Percentiles rank a stretch among this genome's conserved stretches.
These are phyloP conservation scores for Parsonsia alboflavescens DNA, from an alignment of 257 asterid genomes.

Conservation along the genomic window DNA sequence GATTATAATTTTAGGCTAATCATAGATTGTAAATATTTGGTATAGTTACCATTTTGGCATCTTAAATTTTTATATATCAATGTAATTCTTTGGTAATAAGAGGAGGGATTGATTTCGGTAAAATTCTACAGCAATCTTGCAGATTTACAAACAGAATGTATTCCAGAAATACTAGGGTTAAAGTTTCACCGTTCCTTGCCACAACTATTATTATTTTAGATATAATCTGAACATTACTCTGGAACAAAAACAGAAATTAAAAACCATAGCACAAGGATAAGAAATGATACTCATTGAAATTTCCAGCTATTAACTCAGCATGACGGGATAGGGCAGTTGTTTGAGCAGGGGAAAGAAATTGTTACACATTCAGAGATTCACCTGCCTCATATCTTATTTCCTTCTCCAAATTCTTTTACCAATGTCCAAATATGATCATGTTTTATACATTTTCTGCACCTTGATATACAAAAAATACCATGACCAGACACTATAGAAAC, in stretches of 20 bases:
- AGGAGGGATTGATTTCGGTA: too few relatives aligned
- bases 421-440: background rate
- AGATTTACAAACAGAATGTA: background rate
- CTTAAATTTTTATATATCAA: too few relatives aligned
- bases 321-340: background rate
- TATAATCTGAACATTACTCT: background rate
- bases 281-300: background rate
- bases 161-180: background rate
- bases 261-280: background rate
- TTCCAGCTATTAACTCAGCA: background rate
- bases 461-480: background rate
- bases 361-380: background rate
- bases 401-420: background rate
- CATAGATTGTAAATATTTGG: too few relatives aligned
- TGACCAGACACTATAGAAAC: background rate
- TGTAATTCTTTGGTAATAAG: too few relatives aligned
- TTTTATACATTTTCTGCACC: background rate
- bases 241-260: background rate
- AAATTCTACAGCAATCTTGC: background rate
- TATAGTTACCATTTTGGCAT: too few relatives aligned
- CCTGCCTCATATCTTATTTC: background rate
- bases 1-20: too few relatives aligned
- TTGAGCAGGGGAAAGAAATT: background rate
- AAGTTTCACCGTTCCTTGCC: background rate
- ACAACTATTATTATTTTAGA: background rate